Base-by-base conservation (phyloP, 1,139 yeast species). In the Blastobotrys niveus region DNA sequence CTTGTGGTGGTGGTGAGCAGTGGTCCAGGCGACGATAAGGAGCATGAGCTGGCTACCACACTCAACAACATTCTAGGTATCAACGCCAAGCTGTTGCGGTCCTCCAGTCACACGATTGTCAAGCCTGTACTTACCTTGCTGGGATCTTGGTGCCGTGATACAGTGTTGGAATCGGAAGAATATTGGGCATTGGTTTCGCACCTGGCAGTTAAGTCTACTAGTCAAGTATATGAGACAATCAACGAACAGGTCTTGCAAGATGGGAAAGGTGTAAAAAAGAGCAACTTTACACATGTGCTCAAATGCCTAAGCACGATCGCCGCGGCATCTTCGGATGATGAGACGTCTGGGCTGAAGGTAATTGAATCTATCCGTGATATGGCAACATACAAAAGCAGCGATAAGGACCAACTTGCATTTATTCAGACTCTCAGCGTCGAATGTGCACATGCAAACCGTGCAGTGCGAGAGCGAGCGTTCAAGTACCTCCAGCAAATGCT, bases 361-460 rank as follows among this genome's bases (percentile, higher is more conserved):
- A 76, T 87, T 37, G 68, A 73, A 32, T 40, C 51, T 29, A 48
- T 61, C 12, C 52, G 49, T 38, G 48, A 44, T 25, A 27, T 51
- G 39, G 51, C 47, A 15, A 14, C 39, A 17, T 10, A 34, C 14
- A 37, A 42, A 34, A 39, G 27, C 14, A 39, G 45, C 14, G 45
- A 48, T 14, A 31, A 46, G 4, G 47, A 47, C 5, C 43, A 30
- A 7, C 42, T 50, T n/a, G 50, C 50, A 7, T 58, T 52, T 40
- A 51, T 54, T 6, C 45, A 85, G 59, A 91, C 93, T 0, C 70
- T 88, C 48, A 87, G 93, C 0, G 89, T 83, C 55, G 96, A 88
- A 63, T 85, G 96, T 60, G 76, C 84, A 61, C 88, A 87, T 56
- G 95, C 95, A 8, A 85, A 95, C 60, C 72, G 86, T 30, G 88